Base-by-base conservation (phyloP, 2,329 filamentous ascomycete genomes). In the Paracoccidioides brasiliensis region DNA sequence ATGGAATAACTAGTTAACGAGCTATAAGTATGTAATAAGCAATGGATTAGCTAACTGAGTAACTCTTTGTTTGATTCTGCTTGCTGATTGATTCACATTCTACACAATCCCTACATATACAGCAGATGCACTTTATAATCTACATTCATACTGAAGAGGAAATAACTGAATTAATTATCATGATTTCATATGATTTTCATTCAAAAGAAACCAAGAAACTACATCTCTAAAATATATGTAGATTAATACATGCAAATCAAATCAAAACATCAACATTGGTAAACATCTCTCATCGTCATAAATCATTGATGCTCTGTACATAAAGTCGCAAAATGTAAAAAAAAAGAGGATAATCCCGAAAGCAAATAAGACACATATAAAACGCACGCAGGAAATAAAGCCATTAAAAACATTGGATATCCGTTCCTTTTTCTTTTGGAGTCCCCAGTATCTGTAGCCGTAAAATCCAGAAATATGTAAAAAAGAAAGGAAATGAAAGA, bases 221-320 rank as follows among this genome's bases (percentile, higher is more conserved):
- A 53, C 40, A 32, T 51, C 15, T 15, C 49, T 52, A 52, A 52
- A 15, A 5, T 52, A 52, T 41, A 51, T 33, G 14, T 46, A 32
- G 30, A 45, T 55, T 35, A 50, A 44, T 15, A 42, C 33, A 33
- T 35, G 44, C 44, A n/a, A 8, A 46, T 33, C 28, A 46, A 46
- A 32, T 10, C 22, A 22, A 22, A 22, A 22, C 22, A 22, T 30
- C 28, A 32, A 14, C 35, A 12, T 38, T 37, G n/a, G 14, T 54
- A 28, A 41, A 53, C 56, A 15, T 54, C 43, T 55, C 55, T 54
- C 48, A 55, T 56, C 52, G 52, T 55, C 52, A 54, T 54, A 54
- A 54, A 44, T 54, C 43, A 28, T 52, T 28, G 49, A 38, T 30
- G 49, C 35, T 9, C 49, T 52, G 42, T 52, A 42, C 49, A 52